Evolutionary conservation across 306 rosid species (phyloP).

Genomic region (Purshia tridentata): DNA sequence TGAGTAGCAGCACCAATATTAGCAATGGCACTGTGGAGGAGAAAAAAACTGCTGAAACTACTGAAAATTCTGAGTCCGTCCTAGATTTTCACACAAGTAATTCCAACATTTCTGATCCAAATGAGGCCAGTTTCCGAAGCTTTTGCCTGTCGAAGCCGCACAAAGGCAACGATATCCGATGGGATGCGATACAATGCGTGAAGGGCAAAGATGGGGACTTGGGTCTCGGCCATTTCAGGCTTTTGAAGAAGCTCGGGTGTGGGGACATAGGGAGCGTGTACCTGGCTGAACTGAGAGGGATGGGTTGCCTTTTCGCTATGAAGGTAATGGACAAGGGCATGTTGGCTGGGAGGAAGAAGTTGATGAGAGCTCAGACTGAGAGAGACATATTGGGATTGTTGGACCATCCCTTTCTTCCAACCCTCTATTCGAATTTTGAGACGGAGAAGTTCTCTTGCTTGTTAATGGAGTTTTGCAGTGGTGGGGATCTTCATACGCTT

Average conservation of each 20-base stretch:
- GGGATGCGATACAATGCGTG: slow-evolving; percentile 51
- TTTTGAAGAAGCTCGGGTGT: slow-evolving; percentile 61
- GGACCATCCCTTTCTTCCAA: slow-evolving; percentile 63
- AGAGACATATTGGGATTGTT: slow-evolving; percentile 49
- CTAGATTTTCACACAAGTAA: slow-evolving; percentile 14
- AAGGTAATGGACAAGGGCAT: slow-evolving; percentile 57
- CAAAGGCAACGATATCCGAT: slow-evolving; percentile 49
- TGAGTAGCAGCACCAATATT: slow-evolving; percentile 33
- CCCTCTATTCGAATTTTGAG: slow-evolving; percentile 60
- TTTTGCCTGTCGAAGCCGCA: slow-evolving; percentile 52
- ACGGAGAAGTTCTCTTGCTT: slow-evolving; percentile 61
- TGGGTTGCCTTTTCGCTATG: slow-evolving; percentile 50
- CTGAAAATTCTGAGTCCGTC: slow-evolving; percentile 14
- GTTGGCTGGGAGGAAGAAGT: slow-evolving; percentile 53
- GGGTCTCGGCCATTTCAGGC: slow-evolving; percentile 52
- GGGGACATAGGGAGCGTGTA: slow-evolving; percentile 66
- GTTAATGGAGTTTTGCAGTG: slow-evolving; percentile 64
- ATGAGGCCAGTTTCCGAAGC: slow-evolving; percentile 30
- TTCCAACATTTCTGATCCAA: slow-evolving; percentile 26
- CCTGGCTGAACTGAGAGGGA: slow-evolving; percentile 51
- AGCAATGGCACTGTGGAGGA: slow-evolving; percentile 27
- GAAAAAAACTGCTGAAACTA: slow-evolving; percentile 6
- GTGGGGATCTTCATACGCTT: slow-evolving; percentile 62
- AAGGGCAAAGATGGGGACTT: slow-evolving; percentile 41
- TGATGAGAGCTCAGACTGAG: slow-evolving; percentile 54